Evolutionary conservation across 768 basidiomycete species (phyloP), one percentile per base, ranked within the genome.

Genomic region (Boletus rufocinnamomeus): DNA sequence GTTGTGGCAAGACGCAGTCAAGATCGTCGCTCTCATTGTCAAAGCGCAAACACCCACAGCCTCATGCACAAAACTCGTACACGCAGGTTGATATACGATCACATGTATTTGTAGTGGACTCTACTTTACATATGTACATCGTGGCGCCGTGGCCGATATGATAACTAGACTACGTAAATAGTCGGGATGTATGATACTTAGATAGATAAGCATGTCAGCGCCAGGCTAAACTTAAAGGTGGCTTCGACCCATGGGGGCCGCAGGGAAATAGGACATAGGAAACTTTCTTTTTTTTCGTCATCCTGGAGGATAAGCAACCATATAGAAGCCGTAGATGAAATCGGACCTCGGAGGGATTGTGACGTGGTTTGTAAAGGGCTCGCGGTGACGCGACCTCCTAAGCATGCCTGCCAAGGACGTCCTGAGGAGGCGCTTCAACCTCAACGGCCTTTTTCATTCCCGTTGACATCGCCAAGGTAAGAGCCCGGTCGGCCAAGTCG

Each of bases 401-500:
- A 38, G 45, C 53, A 57, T 30, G 54, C 40, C 35, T 58, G 60
- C 57, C 56, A 64, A 57, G 61, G 27, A 49, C 21, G 23, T 35
- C 50, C 44, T 45, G 48, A 27, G 47, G 52, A 43, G 57, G 55
- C 14, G 47, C 28, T 43, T 56, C 56, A 46, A 56, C 45, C 57
- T 52, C 50, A 37, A 60, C 60, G 43, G 30, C 54, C 50, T 52
- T 46, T 70, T 71, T 71, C 70, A 71, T 71, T 71, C 71, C 70
- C 70, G 70, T 55, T 57, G 56, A 62, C 67, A 69, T 70, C 59
- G 63, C 65, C 64, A 61, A 63, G 53, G 64, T 50, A 66, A 66
- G 59, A 69, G 57, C 56, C 68, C 54, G 56, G 45, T 51, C 60
- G 64, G 61, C 63, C 54, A 54, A 54, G 57, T 44, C 52, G 64